Base-by-base conservation (phyloP, 768 basidiomycete species). In the Peribolospora baueri region DNA sequence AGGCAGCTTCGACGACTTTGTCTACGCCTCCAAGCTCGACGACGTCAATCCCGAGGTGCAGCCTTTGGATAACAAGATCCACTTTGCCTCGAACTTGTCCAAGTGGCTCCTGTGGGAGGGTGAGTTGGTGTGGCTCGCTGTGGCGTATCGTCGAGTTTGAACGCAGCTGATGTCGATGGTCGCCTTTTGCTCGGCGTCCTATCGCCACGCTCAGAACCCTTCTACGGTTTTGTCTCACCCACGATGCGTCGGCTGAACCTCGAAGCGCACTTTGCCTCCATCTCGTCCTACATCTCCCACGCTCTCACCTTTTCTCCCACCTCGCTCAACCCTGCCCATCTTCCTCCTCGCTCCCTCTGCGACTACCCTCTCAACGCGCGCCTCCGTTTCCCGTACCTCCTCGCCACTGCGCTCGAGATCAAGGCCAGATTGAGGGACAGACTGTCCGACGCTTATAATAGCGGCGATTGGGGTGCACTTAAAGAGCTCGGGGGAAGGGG, bases 61-160 rank as follows among this genome's bases (percentile, higher is more conserved):
- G 48, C 60, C 60, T 3, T 56, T 60, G 8, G 55, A 57, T 36
- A 40, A 4, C 14, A 52, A 46, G 45, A 59, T 60, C 40, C 56
- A 57, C 39, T 59, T 59, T 51, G 58, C 60, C 11, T 58, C 60
- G 4, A 62, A 62, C 51, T 46, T 62, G 4, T 46, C 54, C 41
- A 62, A 62, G 50, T 61, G 51, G 53, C 43, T 62, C 25, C 56
- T 62, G 0, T 62, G 61, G 61, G 61, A 62, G 48, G 61, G 61
- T 61, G 42, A 6, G 60, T 46, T 6, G 3, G 10, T 4, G n/a
- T 9, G n/a, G 6, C 36, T 25, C 42, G 3, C 47, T 14, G 11
- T 7, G 43, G n/a, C 6, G 36, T 41, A 14, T 8, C 38, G 5
- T n/a, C 25, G 10, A 5, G 7, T 3, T 42, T 46, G 10, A 25